Evolutionary conservation across 1,139 yeast species (phyloP).

Genomic region (Lodderomyces oxycetoniae): DNA sequence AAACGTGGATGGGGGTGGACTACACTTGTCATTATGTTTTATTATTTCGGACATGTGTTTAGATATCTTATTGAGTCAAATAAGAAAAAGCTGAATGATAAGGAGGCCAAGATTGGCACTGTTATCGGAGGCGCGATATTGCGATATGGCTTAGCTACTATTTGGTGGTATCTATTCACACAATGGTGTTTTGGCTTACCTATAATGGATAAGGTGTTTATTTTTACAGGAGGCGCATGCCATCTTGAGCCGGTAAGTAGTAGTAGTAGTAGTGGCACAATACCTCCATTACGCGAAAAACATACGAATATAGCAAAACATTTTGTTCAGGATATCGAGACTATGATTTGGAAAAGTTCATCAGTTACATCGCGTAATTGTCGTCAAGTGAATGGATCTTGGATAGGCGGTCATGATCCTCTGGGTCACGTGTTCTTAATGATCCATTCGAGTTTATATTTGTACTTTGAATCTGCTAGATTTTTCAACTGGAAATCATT

Average conservation of each 20-base stretch:
- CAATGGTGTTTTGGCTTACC: slow-evolving; percentile 90
- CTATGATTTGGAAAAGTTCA: slow-evolving; percentile 17
- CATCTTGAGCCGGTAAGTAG: slow-evolving; percentile 1
- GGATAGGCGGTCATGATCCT: slow-evolving; percentile 96
- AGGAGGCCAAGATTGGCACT: background rate
- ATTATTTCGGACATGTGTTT: slow-evolving; percentile 20
- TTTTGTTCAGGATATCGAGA: slow-evolving; percentile 9
- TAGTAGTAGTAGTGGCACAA: slow-evolving; percentile 17
- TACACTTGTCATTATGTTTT: slow-evolving; percentile 31
- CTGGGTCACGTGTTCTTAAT: slow-evolving; percentile 88
- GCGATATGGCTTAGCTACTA: slow-evolving; percentile 50
- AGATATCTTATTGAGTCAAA: slow-evolving; percentile 1
- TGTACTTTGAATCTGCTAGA: slow-evolving; percentile 61
- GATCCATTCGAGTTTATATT: slow-evolving; percentile 63
- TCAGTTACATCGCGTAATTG: slow-evolving; percentile 49
- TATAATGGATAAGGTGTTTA: slow-evolving; percentile 79
- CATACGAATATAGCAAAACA: slow-evolving; percentile 2
- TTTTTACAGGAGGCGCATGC: slow-evolving; percentile 82
- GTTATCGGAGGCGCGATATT: slow-evolving; percentile 22
- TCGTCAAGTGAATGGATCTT: slow-evolving; percentile 57
- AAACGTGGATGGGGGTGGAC: slow-evolving; percentile 97
- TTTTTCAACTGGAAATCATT: slow-evolving; percentile 27
- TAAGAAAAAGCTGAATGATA: background rate
- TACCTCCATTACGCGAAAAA: background rate
- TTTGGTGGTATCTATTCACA: slow-evolving; percentile 79